Evolutionary conservation across 2,329 filamentous ascomycete species (phyloP).

Genomic region (Phaeosphaeriaceae sp.): DNA sequence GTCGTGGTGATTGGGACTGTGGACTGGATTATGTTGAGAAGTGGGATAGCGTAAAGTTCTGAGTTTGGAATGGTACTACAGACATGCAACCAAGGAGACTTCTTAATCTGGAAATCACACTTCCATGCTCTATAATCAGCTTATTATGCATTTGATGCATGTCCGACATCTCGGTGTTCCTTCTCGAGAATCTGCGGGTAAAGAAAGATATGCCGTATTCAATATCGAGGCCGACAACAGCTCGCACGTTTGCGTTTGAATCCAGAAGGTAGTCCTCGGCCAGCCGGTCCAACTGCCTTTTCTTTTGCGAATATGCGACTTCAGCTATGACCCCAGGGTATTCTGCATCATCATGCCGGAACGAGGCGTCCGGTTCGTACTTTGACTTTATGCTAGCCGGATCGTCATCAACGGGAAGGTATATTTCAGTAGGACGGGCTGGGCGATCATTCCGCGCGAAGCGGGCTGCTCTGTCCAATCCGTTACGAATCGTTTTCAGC

Average conservation of each 20-base stretch:
- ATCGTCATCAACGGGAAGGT: too few relatives aligned
- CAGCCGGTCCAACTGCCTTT: slow-evolving; percentile 14
- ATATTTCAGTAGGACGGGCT: too few relatives aligned
- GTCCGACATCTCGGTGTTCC: too few relatives aligned
- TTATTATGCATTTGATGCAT: too few relatives aligned
- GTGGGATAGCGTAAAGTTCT: slow-evolving; percentile 5
- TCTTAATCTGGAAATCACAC: too few relatives aligned
- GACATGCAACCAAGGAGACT: too few relatives aligned
- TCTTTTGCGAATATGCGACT: slow-evolving; percentile 25
- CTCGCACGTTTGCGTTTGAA: slow-evolving; percentile 20
- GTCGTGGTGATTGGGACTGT: slow-evolving; percentile 5
- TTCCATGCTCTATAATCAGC: too few relatives aligned
- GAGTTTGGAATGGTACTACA: not conserved
- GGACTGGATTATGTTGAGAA: slow-evolving; percentile 9
- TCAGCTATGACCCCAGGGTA: slow-evolving; percentile 20
- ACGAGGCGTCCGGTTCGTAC: slow-evolving; percentile 19
- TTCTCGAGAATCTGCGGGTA: too few relatives aligned
- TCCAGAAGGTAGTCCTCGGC: slow-evolving; percentile 27
- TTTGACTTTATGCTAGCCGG: not conserved
- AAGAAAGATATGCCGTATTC: slow-evolving; percentile 10
- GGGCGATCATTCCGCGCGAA: slow-evolving; percentile 19
- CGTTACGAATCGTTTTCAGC: slow-evolving; percentile 19
- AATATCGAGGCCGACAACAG: slow-evolving; percentile 23
- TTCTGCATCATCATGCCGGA: slow-evolving; percentile 18
- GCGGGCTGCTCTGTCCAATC: slow-evolving; percentile 6